A percentile compares a stretch with the other conserved stretches of the same genome.
Evolutionary conservation across 2,329 filamentous ascomycete species (phyloP).

Genomic region (Lachnellula hyalina): DNA sequence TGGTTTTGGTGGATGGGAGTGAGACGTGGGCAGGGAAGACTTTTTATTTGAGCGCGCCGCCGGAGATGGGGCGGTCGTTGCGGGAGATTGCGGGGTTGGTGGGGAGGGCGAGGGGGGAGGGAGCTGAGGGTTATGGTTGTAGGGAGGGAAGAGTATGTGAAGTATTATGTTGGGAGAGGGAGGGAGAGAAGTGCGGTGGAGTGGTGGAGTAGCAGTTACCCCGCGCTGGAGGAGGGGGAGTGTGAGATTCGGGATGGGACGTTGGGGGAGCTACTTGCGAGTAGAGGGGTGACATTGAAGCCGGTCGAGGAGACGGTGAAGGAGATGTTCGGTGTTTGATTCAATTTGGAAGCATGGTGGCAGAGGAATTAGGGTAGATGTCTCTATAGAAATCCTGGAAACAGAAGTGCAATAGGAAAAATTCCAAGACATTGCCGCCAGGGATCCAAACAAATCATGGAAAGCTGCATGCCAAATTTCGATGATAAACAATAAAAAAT

Average conservation of each 20-base stretch:
- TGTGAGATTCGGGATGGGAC: conserved; percentile 21
- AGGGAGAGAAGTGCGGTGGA: conserved; percentile 15
- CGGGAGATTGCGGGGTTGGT: conserved; percentile 18
- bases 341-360: background rate
- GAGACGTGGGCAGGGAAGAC: conserved; percentile 16
- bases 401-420: too few relatives aligned
- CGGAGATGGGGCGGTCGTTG: conserved; percentile 8
- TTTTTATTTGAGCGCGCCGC: conserved; percentile 14
- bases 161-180: conserved; percentile 17
- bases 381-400: background rate
- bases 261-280: conserved; percentile 14
- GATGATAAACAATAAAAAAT: too few relatives aligned
- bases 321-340: conserved; percentile 13
- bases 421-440: too few relatives aligned
- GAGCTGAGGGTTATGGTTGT: conserved; percentile 16
- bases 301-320: conserved; percentile 18
- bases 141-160: conserved; percentile 17
- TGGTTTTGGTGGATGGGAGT: conserved; percentile 15
- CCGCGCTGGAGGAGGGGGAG: conserved; percentile 18
- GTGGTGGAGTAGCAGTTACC: conserved; percentile 23
- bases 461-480: too few relatives aligned
- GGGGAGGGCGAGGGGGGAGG: conserved; percentile 9
- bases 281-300: conserved; percentile 9
- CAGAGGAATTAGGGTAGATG: background rate
- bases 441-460: too few relatives aligned